Evolutionary conservation across 1,284 basidiomycete species (phyloP), one percentile per base, ranked within the genome.

Genomic region (Ganoderma multipileum): DNA sequence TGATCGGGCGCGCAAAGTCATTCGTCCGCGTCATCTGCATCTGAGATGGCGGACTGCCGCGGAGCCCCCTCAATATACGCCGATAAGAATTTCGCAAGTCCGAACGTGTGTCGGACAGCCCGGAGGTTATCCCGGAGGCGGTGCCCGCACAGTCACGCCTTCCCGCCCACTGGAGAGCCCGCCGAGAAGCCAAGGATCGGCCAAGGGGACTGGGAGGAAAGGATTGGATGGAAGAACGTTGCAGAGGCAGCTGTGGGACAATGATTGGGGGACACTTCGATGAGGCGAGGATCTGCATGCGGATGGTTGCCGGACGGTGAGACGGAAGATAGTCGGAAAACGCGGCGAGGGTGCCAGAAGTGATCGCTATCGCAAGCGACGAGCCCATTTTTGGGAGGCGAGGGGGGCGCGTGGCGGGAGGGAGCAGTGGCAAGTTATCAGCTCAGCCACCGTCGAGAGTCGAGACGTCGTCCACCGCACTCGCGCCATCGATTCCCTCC

Each of bases 321-420:
- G 67, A 60, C 71, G 71, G 71, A 72, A 72, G 68, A 69, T 68
- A 39, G 55, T 69, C 71, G 71, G 72, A 72, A 74, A 41, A 44
- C 61, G 33, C n/a, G 63, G 42, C 66, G 36, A 18, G 64, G 64
- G 65, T 44, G 65, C 61, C 14, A 55, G 28, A 54, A 64, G 72
- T 63, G 62, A 59, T 39, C 12, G 67, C 65, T 68, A 67, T 65
- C 70, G 70, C 68, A 69, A 67, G 58, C 54, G 47, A 47, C 59
- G 38, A 33, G 57, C 20, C 64, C 63, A 7, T 44, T 65, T 64
- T 66, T 38, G 68, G 68, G 18, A 70, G 65, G 44, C 23, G 42
- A 41, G 44, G 18, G 50, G 63, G 64, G 50, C 44, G 44, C 50
- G 58, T 33, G 47, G 41, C 41, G 50, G 59, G 61, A 61, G 68